Evolutionary conservation across 148 eudicot genomes (phyloP), one percentile per base, ranked within the genome.

Genomic region (Silene uniflora): DNA sequence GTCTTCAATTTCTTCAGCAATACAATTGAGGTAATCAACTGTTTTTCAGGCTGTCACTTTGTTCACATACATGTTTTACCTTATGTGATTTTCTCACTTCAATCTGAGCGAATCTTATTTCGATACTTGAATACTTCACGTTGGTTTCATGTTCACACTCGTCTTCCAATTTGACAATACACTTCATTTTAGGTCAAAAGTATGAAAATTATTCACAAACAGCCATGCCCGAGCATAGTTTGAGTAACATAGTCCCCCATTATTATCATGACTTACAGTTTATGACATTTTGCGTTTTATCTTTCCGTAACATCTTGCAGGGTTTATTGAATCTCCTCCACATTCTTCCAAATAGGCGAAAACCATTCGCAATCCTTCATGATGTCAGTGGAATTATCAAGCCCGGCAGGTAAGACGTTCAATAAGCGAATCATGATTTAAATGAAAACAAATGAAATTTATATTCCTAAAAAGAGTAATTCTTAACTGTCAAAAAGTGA

Each of bases 311-410:
- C 18, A 29, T 27, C 17, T 72, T 81, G 27, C 77, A 91, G 98
- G 87, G 85, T 19, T 44, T 82, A 71, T 63, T 92, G 77, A 90
- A 84, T 77, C 79, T 79, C 74, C 88, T 91, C 67, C 93, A 77
- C 81, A 72, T 94, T 67, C 80, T 90, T 76, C 98, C 98, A 10
- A 88, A 76, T 75, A 83, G 89, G 75, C 89, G 85, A 85, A 87
- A 72, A 65, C 89, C 89, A 42, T 78, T 89, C 29, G 71, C 91
- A 49, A 91, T 94, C 76, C 96, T 94, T 44, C 89, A 86, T 74
- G 87, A 94, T 84, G 86, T 91, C 24, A 90, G 85, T 76, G 98
- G 98, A 70, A 77, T 88, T 74, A 88, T 94, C 82, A 90, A 93
- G 85, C 97, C 98, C 73, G 90, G 96, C 79, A 88, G 97, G 98